These are phyloP conservation scores for Phaeomoniella chlamydospora DNA, from an alignment of 2,329 filamentous ascomycete genomes.

Conservation along the genomic window DNA sequence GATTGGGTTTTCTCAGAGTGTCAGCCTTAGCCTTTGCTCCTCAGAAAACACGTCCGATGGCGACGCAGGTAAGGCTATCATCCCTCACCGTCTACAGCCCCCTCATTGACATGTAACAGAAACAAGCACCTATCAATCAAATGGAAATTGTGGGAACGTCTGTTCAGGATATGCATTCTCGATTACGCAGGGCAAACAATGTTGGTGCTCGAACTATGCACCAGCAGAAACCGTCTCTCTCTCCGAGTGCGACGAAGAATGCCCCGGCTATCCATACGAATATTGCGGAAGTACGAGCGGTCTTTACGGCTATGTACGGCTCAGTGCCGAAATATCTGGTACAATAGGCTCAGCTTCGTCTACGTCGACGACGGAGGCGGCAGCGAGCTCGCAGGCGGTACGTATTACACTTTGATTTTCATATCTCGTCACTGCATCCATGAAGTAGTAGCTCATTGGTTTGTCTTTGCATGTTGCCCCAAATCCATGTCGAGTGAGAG, in stretches of 20 bases:
- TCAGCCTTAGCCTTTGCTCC: conserved; percentile 25
- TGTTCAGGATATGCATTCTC: conserved; percentile 29
- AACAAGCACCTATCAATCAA: conserved; percentile 26
- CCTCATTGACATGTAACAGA: conserved; percentile 15
- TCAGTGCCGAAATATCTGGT: conserved; percentile 16
- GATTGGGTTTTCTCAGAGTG: conserved; percentile 4
- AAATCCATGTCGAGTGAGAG: not conserved
- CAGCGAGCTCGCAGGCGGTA: conserved; percentile 1
- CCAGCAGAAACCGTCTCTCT: conserved; percentile 21
- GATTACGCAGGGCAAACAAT: conserved; percentile 27
- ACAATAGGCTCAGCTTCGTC: conserved; percentile 8
- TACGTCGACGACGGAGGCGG: conserved; percentile 2
- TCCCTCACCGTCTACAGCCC: not conserved
- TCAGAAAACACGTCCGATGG: conserved; percentile 27
- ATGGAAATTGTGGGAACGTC: conserved; percentile 23
- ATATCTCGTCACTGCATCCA: conserved; percentile 6
- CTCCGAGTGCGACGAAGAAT: conserved; percentile 22
- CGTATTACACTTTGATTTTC: not conserved
- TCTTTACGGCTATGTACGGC: conserved; percentile 27
- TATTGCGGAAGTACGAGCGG: conserved; percentile 26
- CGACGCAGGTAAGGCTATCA: conserved; percentile 17
- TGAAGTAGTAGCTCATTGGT: too few relatives aligned
- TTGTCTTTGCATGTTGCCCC: conserved; percentile 1
- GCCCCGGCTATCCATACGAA: conserved; percentile 32
- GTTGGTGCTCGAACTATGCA: conserved; percentile 34